Base-by-base conservation (phyloP, 192 early-diverging fungal species). In the Irineochytrium annulatum region DNA sequence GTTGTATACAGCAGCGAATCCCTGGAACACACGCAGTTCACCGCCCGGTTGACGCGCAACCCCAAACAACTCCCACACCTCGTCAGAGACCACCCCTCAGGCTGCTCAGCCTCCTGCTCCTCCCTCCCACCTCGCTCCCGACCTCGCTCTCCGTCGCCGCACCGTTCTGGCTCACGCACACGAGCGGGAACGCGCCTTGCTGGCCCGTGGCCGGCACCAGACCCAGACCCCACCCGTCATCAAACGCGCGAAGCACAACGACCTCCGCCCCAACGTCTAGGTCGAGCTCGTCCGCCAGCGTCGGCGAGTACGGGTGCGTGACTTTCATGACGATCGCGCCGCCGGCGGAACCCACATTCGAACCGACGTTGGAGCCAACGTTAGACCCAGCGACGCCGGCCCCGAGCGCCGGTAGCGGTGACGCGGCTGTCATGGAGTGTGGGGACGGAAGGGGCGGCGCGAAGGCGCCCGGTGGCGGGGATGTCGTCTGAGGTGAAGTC, bases 201-300 rank as follows among this genome's bases (percentile, higher is more conserved):
- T 68, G 46, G 39, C 57, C 57, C 11, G 46, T 61, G 0, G 5
- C 43, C 22, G 52, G 52, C 17, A 43, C 43, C 17, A 55, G 44
- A n/a, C 70, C 60, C 19, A 70, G 45, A 19, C 46, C 70, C 73
- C 73, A 74, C 17, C 70, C 73, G 41, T 74, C 70, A 32, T 74
- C 67, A 55, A 72, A 73, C 22, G 53, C 43, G 34, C 56, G 34
- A 11, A 73, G n/a, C 30, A 74, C n/a, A 31, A 74, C 49, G 17
- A 74, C 28, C 16, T 62, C 70, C 17, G 63, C 45, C n/a, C 65
- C 73, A 29, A 63, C 51, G 6, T 48, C 60, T 14, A 74, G 58
- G 1, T 17, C n/a, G n/a, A 74, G 59, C 46, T 74, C 73, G 58
- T 74, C 73, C 4, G 37, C 26, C 24, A 64, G 58, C 22, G 64